These are phyloP conservation scores for Volvox africanus DNA, from an alignment of 139 green algal species.

Conservation along the genomic window DNA sequence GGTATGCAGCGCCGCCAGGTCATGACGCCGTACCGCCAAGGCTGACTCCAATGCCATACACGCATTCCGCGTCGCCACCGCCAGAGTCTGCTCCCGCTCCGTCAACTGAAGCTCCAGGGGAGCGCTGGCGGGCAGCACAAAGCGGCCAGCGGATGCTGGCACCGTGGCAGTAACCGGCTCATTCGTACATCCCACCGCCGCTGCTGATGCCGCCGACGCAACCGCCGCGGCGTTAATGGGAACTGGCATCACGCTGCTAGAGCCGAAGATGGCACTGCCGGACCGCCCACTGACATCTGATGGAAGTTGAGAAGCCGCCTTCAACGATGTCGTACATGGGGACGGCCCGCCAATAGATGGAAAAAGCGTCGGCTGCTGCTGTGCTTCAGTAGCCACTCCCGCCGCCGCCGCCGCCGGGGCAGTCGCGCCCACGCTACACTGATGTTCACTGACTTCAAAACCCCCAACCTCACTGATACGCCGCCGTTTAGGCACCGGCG, in stretches of 20 bases:
- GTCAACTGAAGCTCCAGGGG: constrained; percentile 26
- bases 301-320: background rate
- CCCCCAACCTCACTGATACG: background rate
- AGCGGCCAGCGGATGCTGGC: background rate
- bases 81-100: background rate
- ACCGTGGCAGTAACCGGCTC: background rate
- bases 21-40: constrained; percentile 28
- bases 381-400: background rate
- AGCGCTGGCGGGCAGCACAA: background rate
- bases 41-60: background rate
- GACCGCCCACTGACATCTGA: background rate
- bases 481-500: constrained; percentile 11
- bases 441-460: background rate
- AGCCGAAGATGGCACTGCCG: background rate
- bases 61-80: background rate
- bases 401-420: background rate
- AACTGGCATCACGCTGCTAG: background rate
- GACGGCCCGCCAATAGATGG: background rate
- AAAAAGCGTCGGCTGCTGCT: background rate
- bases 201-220: background rate
- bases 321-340: background rate
- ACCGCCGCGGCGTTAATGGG: background rate
- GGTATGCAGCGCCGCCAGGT: constrained; percentile 22
- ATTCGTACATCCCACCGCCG: background rate
- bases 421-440: background rate